These are phyloP conservation scores for Skeletonema potamos DNA, from an alignment of 108 stramenopile genomes.

Conservation along the genomic window DNA sequence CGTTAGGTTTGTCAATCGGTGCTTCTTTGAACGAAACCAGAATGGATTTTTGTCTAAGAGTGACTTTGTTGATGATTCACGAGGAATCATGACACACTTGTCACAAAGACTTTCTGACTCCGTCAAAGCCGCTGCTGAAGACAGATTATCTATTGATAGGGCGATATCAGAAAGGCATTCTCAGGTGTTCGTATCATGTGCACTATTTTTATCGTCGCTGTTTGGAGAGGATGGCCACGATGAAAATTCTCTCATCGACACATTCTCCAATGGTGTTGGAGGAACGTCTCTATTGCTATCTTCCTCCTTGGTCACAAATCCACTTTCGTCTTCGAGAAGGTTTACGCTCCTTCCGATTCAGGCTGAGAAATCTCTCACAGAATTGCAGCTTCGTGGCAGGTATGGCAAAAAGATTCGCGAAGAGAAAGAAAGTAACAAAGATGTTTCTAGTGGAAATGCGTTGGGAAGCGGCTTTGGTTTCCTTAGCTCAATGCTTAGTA, in stretches of 20 bases:
- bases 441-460: slow-evolving; percentile 58
- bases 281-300: slow-evolving; percentile 28
- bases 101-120: slow-evolving; percentile 20
- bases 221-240: slow-evolving; percentile 60
- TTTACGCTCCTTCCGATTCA: slow-evolving; percentile 83
- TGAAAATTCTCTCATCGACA: slow-evolving; percentile 2
- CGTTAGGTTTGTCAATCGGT: slow-evolving; percentile 49
- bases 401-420: slow-evolving; percentile 54
- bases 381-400: slow-evolving; percentile 75
- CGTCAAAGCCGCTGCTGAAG: slow-evolving; percentile 17
- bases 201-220: slow-evolving; percentile 70
- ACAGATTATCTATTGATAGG: slow-evolving; percentile 19
- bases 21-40: slow-evolving; percentile 54
- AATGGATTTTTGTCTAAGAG: slow-evolving; percentile 11
- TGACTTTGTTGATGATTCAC: slow-evolving; percentile 18
- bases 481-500: slow-evolving; percentile 81
- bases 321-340: slow-evolving; percentile 73
- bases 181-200: slow-evolving; percentile 60
- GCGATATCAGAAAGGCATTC: slow-evolving; percentile 60
- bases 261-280: slow-evolving; percentile 19
- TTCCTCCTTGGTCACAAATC: slow-evolving; percentile 58
- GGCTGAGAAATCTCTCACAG: slow-evolving; percentile 79
- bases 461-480: slow-evolving; percentile 73
- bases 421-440: slow-evolving; percentile 41
- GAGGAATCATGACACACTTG: slow-evolving; percentile 24